Percentiles rank a stretch among this genome's conserved stretches.
These are phyloP conservation scores for Anthracocystis setariae DNA, from an alignment of 1,284 basidiomycete species.

Conservation along the genomic window DNA sequence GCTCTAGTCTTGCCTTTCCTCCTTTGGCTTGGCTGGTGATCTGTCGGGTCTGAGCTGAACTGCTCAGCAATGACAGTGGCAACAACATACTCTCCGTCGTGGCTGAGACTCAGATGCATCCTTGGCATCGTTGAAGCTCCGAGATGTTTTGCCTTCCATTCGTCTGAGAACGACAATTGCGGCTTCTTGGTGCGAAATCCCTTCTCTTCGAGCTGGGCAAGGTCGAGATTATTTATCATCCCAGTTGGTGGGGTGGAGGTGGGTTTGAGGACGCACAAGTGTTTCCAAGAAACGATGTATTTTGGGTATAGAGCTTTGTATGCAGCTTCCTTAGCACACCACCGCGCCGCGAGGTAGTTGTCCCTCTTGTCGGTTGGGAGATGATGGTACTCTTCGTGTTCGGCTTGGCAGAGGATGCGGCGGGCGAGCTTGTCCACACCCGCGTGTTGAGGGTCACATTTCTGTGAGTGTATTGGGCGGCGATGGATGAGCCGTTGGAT, in stretches of 20 bases:
- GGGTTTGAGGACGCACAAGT: conserved; percentile 70
- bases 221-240: conserved; percentile 5
- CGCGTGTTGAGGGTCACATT: neutral
- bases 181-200: conserved; percentile 38
- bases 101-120: conserved; percentile 77
- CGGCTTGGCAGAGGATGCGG: conserved; percentile 26
- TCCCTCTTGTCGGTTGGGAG: conserved; percentile 17
- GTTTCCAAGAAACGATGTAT: conserved; percentile 78
- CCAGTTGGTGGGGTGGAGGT: neutral
- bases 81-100: conserved; percentile 84
- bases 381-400: conserved; percentile 12
- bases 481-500: conserved; percentile 38
- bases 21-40: too few relatives aligned
- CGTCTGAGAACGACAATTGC: conserved; percentile 27
- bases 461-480: neutral
- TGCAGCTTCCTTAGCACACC: conserved; percentile 81
- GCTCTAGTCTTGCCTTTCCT: neutral
- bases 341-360: conserved; percentile 39
- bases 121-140: conserved; percentile 48
- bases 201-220: conserved; percentile 16
- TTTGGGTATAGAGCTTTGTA: conserved; percentile 84
- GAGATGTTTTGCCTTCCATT: conserved; percentile 52
- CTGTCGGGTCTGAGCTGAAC: neutral
- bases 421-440: conserved; percentile 43
- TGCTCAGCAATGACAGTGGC: conserved; percentile 75